Evolutionary conservation across 176 grass and related monocot species (phyloP), one percentile per base, ranked within the genome.

Genomic region (Cenchrus americanus): DNA sequence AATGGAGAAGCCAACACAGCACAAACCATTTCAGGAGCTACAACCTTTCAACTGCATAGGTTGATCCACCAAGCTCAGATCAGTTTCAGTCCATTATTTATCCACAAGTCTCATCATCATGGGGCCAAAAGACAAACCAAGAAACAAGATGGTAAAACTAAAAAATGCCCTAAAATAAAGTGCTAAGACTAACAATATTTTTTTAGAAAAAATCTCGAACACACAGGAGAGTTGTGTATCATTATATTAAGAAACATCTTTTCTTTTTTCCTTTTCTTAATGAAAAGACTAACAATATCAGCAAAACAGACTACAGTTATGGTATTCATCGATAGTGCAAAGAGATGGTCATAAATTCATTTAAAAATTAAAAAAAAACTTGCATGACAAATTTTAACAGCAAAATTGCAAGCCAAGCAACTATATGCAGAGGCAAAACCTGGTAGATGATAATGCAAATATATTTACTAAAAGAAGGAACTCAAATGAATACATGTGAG

Each of bases 1-100:
- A 47, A 86, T 64, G 14, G 46, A 70, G 53, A 63, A 71, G 78
- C 88, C 87, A 72, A 75, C 88, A 66, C 64, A 37, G 47, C 57
- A 77, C 17, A 65, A 62, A 64, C 71, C 55, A 77, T 81, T 71
- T 71, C 82, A 59, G 58, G 11, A 21, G 6, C n/a, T 44, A 19
- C 26, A 67, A 13, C 27, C 53, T 81, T 48, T 43, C 17, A 59
- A 12, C 72, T 18, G 49, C 76, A 50, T 51, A 49, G 11, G 27
- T 17, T 10, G 43, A 48, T 15, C 21, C 68, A 47, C 21, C 43
- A 48, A 48, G n/a, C 43, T 71, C n/a, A 49, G 15, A 71, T 14
- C 11, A 0, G 7, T 47, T 71, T 47, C 21, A 70, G 67, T 22
- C 40, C 34, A 37, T 37, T 37, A 37, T 44, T 34, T 1, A 77